phyloP scores from a whole-genome alignment of 2,329 filamentous ascomycete genomes.

The Colletotrichum chrysophilum region DNA sequence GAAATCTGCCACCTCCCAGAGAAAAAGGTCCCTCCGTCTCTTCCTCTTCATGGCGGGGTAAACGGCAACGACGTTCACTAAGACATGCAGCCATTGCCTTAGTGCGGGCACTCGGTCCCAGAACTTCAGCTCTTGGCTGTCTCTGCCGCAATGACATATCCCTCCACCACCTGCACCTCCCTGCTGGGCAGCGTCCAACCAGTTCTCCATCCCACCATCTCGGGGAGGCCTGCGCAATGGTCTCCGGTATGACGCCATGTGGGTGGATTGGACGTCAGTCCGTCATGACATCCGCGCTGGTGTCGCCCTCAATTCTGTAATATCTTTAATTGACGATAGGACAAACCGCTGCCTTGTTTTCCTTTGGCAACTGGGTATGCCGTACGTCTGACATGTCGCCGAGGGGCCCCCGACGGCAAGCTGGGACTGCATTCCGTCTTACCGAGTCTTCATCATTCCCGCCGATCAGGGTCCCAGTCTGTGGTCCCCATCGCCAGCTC shows the following conservation, averaged over 20 bases:
- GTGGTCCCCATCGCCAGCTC: background rate
- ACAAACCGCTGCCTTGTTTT: background rate
- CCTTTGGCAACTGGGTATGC: background rate
- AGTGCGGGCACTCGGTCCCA: background rate
- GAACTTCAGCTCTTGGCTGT: background rate
- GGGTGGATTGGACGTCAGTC: background rate
- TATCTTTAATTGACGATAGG: background rate
- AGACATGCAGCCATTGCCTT: background rate
- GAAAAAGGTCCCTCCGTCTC: background rate
- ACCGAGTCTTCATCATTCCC: background rate
- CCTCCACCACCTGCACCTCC: background rate
- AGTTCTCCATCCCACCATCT: background rate
- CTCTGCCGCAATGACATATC: background rate
- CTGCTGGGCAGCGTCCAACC: background rate
- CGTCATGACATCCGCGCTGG: background rate
- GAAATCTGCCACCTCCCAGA: background rate
- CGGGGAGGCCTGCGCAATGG: background rate
- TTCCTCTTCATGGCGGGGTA: background rate
- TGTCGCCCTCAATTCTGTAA: background rate
- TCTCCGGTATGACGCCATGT: conserved; percentile 18
- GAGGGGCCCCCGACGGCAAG: background rate
- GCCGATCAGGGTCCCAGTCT: background rate
- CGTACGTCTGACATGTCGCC: background rate
- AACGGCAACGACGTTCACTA: background rate
- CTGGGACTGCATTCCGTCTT: background rate